Conservation (phyloP, 2,329 filamentous ascomycete genomes). For the Xenoacremonium recifei region DNA sequence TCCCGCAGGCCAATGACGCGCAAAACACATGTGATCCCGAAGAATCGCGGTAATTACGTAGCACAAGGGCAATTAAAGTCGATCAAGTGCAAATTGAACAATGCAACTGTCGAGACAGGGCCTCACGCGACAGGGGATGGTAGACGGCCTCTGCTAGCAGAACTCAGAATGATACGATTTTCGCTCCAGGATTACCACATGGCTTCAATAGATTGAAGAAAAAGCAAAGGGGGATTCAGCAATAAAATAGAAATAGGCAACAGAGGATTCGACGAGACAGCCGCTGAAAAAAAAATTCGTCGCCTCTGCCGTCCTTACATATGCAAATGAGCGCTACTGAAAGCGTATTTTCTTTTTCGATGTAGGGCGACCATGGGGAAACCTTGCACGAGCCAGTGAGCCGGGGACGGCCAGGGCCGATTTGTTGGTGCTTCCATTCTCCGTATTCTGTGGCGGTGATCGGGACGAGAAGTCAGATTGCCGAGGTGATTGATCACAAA, state of each 20-base stretch:
- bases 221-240: not conserved
- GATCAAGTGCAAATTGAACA: not conserved
- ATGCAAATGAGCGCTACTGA: not conserved
- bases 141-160: not conserved
- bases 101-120: no score
- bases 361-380: no score
- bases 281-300: not conserved
- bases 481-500: not conserved
- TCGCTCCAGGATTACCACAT: no score
- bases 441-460: not conserved
- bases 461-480: not conserved
- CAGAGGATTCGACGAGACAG: not conserved
- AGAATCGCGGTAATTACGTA: not conserved
- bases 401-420: no score
- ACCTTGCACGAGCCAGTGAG: not conserved
- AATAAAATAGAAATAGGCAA: not conserved
- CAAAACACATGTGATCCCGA: not conserved
- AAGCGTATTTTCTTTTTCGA: not conserved
- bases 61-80: no score
- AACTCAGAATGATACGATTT: not conserved
- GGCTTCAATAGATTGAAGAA: no score
- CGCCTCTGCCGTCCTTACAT: not conserved
- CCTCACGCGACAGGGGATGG: no score
- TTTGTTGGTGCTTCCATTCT: no score
- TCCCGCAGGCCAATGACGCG: not conserved